A percentile compares a stretch with the other conserved stretches of the same genome.
These are phyloP conservation scores for Tulasnella sp. DNA, from an alignment of 768 basidiomycete species.

Conservation along the genomic window DNA sequence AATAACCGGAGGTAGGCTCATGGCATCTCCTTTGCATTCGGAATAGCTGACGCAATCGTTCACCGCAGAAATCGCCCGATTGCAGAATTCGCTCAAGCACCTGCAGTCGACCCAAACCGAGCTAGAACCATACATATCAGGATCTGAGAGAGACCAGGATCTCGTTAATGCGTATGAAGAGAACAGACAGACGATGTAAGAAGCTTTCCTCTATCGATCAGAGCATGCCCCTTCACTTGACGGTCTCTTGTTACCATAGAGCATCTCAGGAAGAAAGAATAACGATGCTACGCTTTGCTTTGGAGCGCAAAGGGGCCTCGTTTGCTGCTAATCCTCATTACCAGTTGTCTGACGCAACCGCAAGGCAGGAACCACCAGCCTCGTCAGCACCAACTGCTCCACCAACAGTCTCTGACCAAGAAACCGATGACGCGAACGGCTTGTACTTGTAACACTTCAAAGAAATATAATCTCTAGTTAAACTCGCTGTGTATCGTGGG, in stretches of 20 bases:
- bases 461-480: too few relatives aligned
- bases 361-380: not conserved
- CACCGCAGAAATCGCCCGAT: slow-evolving; percentile 55
- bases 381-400: not conserved
- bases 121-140: slow-evolving; percentile 32
- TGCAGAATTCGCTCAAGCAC: slow-evolving; percentile 58
- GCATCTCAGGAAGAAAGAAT: slow-evolving; percentile 72
- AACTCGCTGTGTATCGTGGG: too few relatives aligned
- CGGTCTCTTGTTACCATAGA: slow-evolving; percentile 29
- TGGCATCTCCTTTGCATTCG: not conserved
- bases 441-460: not conserved
- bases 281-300: slow-evolving; percentile 51
- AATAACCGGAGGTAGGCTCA: slow-evolving; percentile 53
- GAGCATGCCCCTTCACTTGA: not conserved
- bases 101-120: slow-evolving; percentile 46
- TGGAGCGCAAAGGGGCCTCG: slow-evolving; percentile 47
- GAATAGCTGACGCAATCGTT: not conserved
- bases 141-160: slow-evolving; percentile 40
- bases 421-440: not conserved
- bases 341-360: slow-evolving; percentile 19
- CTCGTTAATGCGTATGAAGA: slow-evolving; percentile 51
- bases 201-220: not conserved
- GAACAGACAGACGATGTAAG: slow-evolving; percentile 59
- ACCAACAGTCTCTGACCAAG: not conserved
- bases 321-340: slow-evolving; percentile 37